Base-by-base conservation (phyloP, 345 rosid genomes). In the Syzygium aromaticum region DNA sequence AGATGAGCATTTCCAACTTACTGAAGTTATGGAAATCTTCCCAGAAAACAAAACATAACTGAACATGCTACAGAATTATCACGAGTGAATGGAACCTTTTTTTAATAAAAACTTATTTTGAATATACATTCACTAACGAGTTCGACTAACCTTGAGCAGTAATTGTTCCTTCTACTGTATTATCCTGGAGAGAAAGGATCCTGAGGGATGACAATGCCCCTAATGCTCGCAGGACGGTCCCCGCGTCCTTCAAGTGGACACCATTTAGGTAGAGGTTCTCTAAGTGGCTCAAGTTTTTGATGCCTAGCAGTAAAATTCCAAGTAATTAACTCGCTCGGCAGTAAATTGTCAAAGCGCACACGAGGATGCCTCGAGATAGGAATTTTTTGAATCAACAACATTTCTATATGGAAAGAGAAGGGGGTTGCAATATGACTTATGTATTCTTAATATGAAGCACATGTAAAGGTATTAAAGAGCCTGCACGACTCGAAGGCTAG, bases 341-440 rank as follows among this genome's bases (percentile, higher is more conserved):
- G 0, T 57, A 57, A 57, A 56, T 57, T 25, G 28, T 11, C 6
- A 57, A 25, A 57, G 63, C 63, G 23, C n/a, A 2, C 63, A 23
- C 0, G 2, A 0, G 0, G 1, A 23, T 56, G 12, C 61, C 25
- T 1, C 0, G 0, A 0, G 12, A 54, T 1, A 22, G 0, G 4
- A 22, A 54, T 54, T 13, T 56, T 23, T 56, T 56, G 61, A 0
- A 56, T 56, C 13, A 0, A 12, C n/a, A 56, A 56, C 61, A 56
- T 56, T 23, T 56, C n/a, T 23, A 9, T 23, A 0, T 56, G n/a
- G n/a, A 56, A 56, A 23, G n/a, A 25, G 61, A 56, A 56, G 61
- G 2, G n/a, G 23, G 23, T 25, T 21, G 2, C 9, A 22, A 25
- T 56, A 56, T 0, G 38, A 33, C 38, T 33, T 33, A 2, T 33